A percentile compares a stretch with the other conserved stretches of the same genome.
phyloP scores from a whole-genome alignment of 1,139 yeast species.

The Yamadazyma aaseri region DNA sequence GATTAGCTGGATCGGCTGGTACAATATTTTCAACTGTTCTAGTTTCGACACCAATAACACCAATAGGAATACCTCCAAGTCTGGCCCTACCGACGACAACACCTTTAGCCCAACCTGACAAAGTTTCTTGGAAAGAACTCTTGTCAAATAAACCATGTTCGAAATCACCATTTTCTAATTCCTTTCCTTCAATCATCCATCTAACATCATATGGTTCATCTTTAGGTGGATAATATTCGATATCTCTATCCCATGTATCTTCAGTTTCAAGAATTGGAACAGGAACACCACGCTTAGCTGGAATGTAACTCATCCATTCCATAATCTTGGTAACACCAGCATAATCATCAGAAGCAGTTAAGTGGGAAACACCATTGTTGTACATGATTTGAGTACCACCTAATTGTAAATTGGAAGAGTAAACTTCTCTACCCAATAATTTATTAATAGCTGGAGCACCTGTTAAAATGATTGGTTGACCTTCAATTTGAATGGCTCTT shows the following conservation, averaged over 20 bases:
- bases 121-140: slow-evolving; percentile 93
- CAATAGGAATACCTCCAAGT: slow-evolving; percentile 97
- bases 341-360: slow-evolving; percentile 92
- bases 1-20: slow-evolving; percentile 99
- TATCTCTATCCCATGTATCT: slow-evolving; percentile 92
- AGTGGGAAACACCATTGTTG: slow-evolving; percentile 94
- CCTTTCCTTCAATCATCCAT: slow-evolving; percentile 89
- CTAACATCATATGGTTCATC: slow-evolving; percentile 86
- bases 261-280: slow-evolving; percentile 83
- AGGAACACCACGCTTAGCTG: slow-evolving; percentile 86
- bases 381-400: slow-evolving; percentile 99
- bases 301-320: slow-evolving; percentile 96
- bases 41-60: slow-evolving; percentile 96
- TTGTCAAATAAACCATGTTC: slow-evolving; percentile 90
- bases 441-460: slow-evolving; percentile 99
- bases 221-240: slow-evolving; percentile 74
- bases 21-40: slow-evolving; percentile 81
- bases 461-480: slow-evolving; percentile 95
- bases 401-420: slow-evolving; percentile 91
- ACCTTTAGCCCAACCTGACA: slow-evolving; percentile 98
- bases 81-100: slow-evolving; percentile 99
- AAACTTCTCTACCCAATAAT: slow-evolving; percentile 93
- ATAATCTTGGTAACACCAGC: slow-evolving; percentile 95
- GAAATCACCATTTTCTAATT: slow-evolving; percentile 61
- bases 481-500: slow-evolving; percentile 97